Evolutionary conservation across 768 basidiomycete species (phyloP).

Genomic region (Leucogyrophana mollusca): DNA sequence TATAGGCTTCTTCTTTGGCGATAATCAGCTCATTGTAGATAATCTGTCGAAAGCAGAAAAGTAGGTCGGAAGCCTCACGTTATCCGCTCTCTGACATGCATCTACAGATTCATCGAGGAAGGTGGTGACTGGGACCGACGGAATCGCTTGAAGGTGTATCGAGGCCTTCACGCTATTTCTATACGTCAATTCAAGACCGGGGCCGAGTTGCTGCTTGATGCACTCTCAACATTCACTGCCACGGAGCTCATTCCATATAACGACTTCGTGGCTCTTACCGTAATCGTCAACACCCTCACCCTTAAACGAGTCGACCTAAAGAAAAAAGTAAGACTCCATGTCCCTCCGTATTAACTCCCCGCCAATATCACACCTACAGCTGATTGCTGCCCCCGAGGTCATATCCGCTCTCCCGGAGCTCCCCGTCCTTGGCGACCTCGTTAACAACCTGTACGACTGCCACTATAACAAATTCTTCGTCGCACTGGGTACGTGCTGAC

Average conservation of each 20-base stretch:
- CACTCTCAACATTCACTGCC: slow-evolving; percentile 92
- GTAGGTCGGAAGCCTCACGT: slow-evolving; percentile 42
- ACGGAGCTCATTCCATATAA: slow-evolving; percentile 86
- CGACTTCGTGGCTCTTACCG: slow-evolving; percentile 84
- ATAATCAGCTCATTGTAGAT: slow-evolving; percentile 66
- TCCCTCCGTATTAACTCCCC: neutral
- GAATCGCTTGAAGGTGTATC: slow-evolving; percentile 96
- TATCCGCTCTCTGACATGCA: neutral
- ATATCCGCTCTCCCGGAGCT: slow-evolving; percentile 80
- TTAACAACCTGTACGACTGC: slow-evolving; percentile 87
- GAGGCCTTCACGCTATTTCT: slow-evolving; percentile 79
- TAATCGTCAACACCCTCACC: slow-evolving; percentile 75
- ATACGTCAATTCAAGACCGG: slow-evolving; percentile 90
- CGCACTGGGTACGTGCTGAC: slow-evolving; percentile 62
- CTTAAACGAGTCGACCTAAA: slow-evolving; percentile 85
- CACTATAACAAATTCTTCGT: slow-evolving; percentile 95
- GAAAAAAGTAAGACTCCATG: slow-evolving; percentile 63
- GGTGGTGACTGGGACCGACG: slow-evolving; percentile 98
- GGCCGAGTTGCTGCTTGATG: slow-evolving; percentile 84
- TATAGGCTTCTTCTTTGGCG: slow-evolving; percentile 87
- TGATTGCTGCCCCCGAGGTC: slow-evolving; percentile 86
- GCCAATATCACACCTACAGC: slow-evolving; percentile 40
- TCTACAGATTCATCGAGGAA: slow-evolving; percentile 77
- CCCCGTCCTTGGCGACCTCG: slow-evolving; percentile 78
- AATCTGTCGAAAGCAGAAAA: slow-evolving; percentile 80